Conservation (phyloP, 805 yeast genomes). For the Torulaspora microellipsoides region DNA sequence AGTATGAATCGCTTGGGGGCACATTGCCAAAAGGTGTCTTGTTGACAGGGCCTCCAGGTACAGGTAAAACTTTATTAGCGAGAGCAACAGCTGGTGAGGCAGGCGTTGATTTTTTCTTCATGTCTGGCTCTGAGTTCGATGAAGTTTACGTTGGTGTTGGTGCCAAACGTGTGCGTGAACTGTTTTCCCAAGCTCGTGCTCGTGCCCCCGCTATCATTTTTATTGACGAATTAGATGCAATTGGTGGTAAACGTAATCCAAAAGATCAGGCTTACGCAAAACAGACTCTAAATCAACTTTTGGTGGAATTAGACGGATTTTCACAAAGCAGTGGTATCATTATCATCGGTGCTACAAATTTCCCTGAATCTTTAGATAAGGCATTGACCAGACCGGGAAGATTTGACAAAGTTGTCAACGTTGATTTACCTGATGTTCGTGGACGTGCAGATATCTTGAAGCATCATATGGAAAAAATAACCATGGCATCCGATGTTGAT, state of each 20-base stretch:
- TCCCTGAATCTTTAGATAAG: conserved; percentile 94
- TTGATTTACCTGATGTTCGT: conserved; percentile 95
- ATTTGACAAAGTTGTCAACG: conserved; percentile 92
- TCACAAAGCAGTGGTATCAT: conserved; percentile 90
- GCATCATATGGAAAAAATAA: conserved; percentile 89
- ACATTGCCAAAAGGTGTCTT: conserved; percentile 95
- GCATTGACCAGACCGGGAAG: conserved; percentile 98
- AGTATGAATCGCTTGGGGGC: conserved; percentile 95
- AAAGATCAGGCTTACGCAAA: conserved; percentile 97
- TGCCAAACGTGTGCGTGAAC: conserved; percentile 93
- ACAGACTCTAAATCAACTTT: conserved; percentile 91
- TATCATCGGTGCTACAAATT: conserved; percentile 96
- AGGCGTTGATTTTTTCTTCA: conserved; percentile 95
- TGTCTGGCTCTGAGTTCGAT: conserved; percentile 98
- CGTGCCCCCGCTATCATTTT: conserved; percentile 96
- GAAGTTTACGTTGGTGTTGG: conserved; percentile 99
- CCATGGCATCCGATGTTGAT: conserved; percentile 79
- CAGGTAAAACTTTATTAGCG: conserved; percentile 94
- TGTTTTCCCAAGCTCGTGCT: conserved; percentile 87
- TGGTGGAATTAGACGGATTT: conserved; percentile 94
- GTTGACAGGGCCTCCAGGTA: conserved; percentile 98
- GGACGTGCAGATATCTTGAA: conserved; percentile 90
- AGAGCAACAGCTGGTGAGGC: conserved; percentile 99
- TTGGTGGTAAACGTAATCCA: conserved; percentile 97
- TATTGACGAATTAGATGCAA: conserved; percentile 97